Evolutionary conservation across 2,329 filamentous ascomycete genomes (phyloP), one percentile per base, ranked within the genome.

Genomic region (Helicocarpus griseus): DNA sequence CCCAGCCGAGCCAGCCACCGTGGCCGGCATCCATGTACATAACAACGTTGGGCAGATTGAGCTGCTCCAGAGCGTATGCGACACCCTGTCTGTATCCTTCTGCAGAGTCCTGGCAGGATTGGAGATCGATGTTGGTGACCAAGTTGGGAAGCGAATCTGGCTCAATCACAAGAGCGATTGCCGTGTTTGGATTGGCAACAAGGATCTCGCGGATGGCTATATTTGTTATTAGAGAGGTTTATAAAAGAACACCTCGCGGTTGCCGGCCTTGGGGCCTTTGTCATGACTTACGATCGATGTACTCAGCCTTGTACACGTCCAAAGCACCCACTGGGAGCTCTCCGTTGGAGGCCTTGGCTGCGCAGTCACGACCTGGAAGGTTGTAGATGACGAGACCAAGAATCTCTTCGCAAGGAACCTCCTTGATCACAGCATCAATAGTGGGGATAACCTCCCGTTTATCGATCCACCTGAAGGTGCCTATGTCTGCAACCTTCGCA

Each of bases 1-100:
- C 63, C 80, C 80, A 83, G 60, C 80, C 80, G 40, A 83, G 72
- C 81, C 81, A 84, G 54, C 81, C 80, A 24, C 76, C 79, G 63
- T 84, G 80, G 53, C 79, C 80, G 7, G 78, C 80, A 58, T 84
- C 81, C 19, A 84, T 63, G 63, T 83, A 84, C 77, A 80, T 79
- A 56, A 77, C 69, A 24, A 83, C 80, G 61, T 84, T 83, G 54
- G 74, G 68, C 28, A 83, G 69, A 66, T 82, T 57, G 28, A 63
- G 63, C 53, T 68, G 61, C 48, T 67, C 60, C 48, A 65, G 59
- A 5, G 64, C 62, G 49, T 61, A 69, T 56, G 69, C 68, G 8
- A 59, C 59, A 48, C 66, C 72, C 24, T 77, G 73, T 57, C 75
- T 72, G 69, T 83, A 83, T 39, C 75, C 76, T 3, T 69, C 56